A percentile compares a stretch with the other conserved stretches of the same genome.
Evolutionary conservation across 371 early-diverging fungal species (phyloP).

Genomic region (Apophysomyces ossiformis): DNA sequence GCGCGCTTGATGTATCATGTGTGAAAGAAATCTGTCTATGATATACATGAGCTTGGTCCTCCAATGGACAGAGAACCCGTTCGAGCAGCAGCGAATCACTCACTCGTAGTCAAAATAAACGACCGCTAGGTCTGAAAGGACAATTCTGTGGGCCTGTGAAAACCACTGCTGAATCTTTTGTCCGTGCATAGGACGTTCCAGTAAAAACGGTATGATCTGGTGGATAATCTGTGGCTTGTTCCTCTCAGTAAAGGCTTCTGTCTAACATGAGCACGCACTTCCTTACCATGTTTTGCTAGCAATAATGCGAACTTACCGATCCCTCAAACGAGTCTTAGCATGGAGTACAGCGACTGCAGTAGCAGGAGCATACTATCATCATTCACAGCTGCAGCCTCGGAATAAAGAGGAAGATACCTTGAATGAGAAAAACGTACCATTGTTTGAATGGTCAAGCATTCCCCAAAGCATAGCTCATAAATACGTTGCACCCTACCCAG

Average conservation of each 20-base stretch:
- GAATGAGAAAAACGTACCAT: slow-evolving; percentile 29
- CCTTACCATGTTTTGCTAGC: background rate
- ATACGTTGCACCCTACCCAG: slow-evolving; percentile 27
- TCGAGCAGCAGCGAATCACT: too few relatives aligned
- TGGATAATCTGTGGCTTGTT: slow-evolving; percentile 4
- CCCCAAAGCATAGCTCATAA: slow-evolving; percentile 33
- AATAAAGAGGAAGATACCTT: slow-evolving; percentile 14
- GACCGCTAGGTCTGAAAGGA: too few relatives aligned
- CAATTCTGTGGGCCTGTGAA: too few relatives aligned
- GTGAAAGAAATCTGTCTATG: too few relatives aligned
- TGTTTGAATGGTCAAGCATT: slow-evolving; percentile 44
- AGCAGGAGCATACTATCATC: slow-evolving; percentile 9
- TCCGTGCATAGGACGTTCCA: background rate
- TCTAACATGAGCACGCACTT: background rate
- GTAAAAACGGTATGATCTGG: background rate
- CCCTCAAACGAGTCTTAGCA: slow-evolving; percentile 10
- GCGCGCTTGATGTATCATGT: too few relatives aligned
- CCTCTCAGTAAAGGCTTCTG: background rate
- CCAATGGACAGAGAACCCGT: too few relatives aligned
- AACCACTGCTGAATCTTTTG: too few relatives aligned
- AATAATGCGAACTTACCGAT: slow-evolving; percentile 7
- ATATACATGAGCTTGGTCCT: too few relatives aligned
- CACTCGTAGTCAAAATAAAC: too few relatives aligned
- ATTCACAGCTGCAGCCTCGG: background rate
- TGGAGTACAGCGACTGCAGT: slow-evolving; percentile 14